These are phyloP conservation scores for Blastobotrys aristatus DNA, from an alignment of 1,139 yeast species.

Conservation along the genomic window DNA sequence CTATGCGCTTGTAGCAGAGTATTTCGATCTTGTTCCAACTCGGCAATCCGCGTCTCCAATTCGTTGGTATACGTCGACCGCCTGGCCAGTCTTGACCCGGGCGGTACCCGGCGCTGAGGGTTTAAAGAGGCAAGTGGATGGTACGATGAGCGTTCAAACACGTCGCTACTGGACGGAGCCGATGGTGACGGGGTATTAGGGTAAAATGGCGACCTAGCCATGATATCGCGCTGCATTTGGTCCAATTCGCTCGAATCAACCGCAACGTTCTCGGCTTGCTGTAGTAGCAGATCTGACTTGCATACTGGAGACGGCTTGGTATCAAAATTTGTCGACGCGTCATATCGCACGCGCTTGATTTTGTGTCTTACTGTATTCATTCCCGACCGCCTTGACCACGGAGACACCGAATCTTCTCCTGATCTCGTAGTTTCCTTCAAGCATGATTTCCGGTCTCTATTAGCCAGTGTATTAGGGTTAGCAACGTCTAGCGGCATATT, in stretches of 20 bases:
- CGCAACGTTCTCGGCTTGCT: constrained; percentile 4
- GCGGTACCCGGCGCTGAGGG: not conserved
- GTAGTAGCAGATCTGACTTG: not conserved
- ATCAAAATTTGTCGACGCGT: constrained; percentile 1
- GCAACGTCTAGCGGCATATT: not conserved
- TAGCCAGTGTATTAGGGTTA: not conserved
- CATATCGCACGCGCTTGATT: constrained; percentile 7
- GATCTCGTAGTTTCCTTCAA: no score
- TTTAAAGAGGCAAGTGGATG: not conserved
- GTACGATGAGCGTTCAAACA: constrained; percentile 5
- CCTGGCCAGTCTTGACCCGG: no score
- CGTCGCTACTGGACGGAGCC: constrained; percentile 14
- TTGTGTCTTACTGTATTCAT: no score
- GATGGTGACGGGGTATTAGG: not conserved
- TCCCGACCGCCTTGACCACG: no score
- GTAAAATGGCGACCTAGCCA: constrained; percentile 9
- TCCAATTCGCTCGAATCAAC: not conserved
- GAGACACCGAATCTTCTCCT: no score
- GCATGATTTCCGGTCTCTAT: not conserved
- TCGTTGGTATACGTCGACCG: constrained; percentile 1
- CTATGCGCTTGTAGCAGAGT: constrained; percentile 6
- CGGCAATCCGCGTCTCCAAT: constrained; percentile 8
- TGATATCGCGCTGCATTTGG: constrained; percentile 2
- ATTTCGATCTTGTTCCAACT: constrained; percentile 8
- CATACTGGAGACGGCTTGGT: constrained; percentile 2